These are phyloP conservation scores for Populus hybrid DNA, from an alignment of 441 rosid genomes.

Conservation along the genomic window DNA sequence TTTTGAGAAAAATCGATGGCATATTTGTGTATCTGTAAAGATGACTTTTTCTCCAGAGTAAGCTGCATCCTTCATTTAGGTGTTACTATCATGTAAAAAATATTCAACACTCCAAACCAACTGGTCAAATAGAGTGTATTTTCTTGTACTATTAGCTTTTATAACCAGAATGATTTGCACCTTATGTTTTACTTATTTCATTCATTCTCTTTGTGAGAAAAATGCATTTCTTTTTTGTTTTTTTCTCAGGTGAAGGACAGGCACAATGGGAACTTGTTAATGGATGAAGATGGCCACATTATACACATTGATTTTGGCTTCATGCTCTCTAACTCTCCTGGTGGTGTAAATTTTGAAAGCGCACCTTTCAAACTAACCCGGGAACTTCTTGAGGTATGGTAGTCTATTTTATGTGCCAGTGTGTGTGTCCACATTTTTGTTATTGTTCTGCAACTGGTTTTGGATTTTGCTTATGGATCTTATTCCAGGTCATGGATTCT, in stretches of 20 bases:
- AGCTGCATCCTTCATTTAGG: conserved; percentile 1
- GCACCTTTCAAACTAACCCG: conserved; percentile 98
- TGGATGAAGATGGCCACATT: conserved; percentile 98
- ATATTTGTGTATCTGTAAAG: neutral
- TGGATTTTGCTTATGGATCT: conserved; percentile 13
- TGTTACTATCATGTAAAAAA: neutral
- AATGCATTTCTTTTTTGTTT: neutral
- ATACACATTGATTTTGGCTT: conserved; percentile 99
- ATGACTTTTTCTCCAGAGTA: neutral
- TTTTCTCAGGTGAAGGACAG: conserved; percentile 78
- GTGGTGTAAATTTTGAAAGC: conserved; percentile 96
- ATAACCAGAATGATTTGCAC: neutral
- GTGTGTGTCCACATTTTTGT: neutral
- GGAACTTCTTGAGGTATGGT: conserved; percentile 85
- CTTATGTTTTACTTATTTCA: neutral
- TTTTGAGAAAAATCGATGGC: neutral
- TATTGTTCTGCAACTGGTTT: conserved; percentile 7
- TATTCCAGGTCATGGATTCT: conserved; percentile 88
- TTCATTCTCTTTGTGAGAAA: neutral
- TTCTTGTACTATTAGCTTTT: neutral
- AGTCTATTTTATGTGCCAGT: neutral
- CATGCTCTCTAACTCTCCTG: conserved; percentile 98
- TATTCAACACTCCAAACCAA: neutral
- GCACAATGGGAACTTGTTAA: conserved; percentile 89
- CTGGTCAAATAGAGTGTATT: neutral